These are phyloP conservation scores for Tolypocladium sp. DNA, from an alignment of 2,329 filamentous ascomycete species.

Conservation along the genomic window DNA sequence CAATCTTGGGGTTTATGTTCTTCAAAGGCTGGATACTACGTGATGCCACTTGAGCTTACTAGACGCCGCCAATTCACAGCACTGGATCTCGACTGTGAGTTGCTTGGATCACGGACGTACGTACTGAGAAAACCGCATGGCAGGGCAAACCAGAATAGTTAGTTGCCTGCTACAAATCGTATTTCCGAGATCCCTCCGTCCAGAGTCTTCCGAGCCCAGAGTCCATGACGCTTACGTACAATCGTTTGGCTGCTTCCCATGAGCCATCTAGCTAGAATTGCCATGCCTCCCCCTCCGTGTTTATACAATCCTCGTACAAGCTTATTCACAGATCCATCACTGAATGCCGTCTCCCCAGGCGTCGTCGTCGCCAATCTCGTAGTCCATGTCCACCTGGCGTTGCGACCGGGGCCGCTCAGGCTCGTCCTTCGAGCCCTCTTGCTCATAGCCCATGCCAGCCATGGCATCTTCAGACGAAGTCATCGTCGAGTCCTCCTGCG, in stretches of 20 bases:
- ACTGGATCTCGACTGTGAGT: background rate
- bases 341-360: conserved; percentile 26
- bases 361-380: conserved; percentile 43
- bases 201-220: background rate
- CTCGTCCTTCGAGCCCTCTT: conserved; percentile 10
- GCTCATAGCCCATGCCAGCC: conserved; percentile 12
- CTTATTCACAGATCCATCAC: background rate
- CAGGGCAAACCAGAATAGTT: background rate
- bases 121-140: background rate
- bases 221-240: background rate
- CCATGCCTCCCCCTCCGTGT: background rate
- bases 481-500: background rate
- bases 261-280: too few species aligned
- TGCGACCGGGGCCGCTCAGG: conserved; percentile 12
- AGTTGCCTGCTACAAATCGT: background rate
- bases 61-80: background rate
- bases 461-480: conserved; percentile 13
- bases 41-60: background rate
- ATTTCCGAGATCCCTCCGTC: background rate
- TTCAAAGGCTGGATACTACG: background rate
- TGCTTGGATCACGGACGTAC: background rate
- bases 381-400: conserved; percentile 37
- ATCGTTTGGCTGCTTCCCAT: background rate
- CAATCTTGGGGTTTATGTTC: background rate
- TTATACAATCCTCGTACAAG: background rate